Base-by-base conservation (phyloP, 1,139 yeast species). In the Candida sanyaensis region DNA sequence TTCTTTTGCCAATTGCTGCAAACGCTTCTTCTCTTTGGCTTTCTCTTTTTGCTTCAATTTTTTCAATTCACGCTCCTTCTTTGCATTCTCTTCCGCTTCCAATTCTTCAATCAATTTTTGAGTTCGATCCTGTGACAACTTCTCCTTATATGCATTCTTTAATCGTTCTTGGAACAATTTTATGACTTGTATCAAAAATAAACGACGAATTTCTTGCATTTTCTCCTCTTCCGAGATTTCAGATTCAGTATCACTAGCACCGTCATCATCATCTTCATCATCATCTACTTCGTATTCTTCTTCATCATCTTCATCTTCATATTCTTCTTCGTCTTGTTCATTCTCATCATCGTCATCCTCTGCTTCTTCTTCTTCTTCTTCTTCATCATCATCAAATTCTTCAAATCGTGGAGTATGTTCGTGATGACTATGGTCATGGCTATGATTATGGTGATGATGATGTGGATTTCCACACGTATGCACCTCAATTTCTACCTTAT, bases 1-100 rank as follows among this genome's bases (percentile, higher is more conserved):
- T 60, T 89, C 96, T 56, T 84, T 86, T 21, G 88, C 90, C 45
- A 75, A 73, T 60, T 84, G 88, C 53, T 79, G 84, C 38, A 79
- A 75, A 26, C 86, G 77, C 63, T 87, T 88, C 76, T 87, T 88
- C 57, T 88, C 95, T 62, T 85, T 84, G 49, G 86, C 84, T 68
- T 84, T 85, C 59, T 89, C 96, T 64, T 81, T 84, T 55, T 87
- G 93, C 51, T 78, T 78, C 53, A 78, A 75, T 60, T 85, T 86
- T 66, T 86, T 86, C 63, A 82, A 80, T 62, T 86, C 93, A 42
- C 82, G 82, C 55, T 86, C 91, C 59, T 80, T 82, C 60, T 83
- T 80, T 28, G 84, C 81, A 43, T 77, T 75, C 55, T 83, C 88
- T 64, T 88, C 96, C 17, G 86, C 89, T 51, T 88, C 96, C 42